Percentiles rank a stretch among this genome's conserved stretches.
Evolutionary conservation across 192 early-diverging fungal genomes (phyloP).

Genomic region (Helicostylum pulchrum): DNA sequence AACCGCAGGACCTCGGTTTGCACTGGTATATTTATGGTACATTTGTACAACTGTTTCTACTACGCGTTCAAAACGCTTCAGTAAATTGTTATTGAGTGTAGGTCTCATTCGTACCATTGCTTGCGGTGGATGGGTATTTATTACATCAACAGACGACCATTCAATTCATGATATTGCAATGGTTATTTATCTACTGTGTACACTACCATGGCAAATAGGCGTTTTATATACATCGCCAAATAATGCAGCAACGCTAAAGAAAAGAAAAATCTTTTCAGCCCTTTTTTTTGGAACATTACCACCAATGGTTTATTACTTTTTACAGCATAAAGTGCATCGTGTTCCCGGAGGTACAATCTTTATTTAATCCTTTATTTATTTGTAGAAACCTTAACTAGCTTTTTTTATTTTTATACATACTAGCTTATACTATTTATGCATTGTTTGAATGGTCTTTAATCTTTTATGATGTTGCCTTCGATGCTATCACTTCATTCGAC

Average conservation of each 20-base stretch:
- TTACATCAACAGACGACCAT: slow-evolving; percentile 78
- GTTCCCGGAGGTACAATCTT: slow-evolving; percentile 56
- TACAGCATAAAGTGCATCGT: slow-evolving; percentile 73
- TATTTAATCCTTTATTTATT: background rate
- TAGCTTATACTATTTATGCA: slow-evolving; percentile 72
- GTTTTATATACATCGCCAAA: slow-evolving; percentile 45
- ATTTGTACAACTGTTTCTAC: slow-evolving; percentile 27
- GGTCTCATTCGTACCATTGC: slow-evolving; percentile 61
- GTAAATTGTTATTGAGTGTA: slow-evolving; percentile 35
- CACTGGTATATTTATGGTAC: slow-evolving; percentile 44
- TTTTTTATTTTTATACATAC: background rate
- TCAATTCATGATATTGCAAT: slow-evolving; percentile 74
- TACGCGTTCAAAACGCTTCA: slow-evolving; percentile 15
- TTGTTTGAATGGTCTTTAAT: slow-evolving; percentile 84
- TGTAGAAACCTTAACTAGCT: background rate
- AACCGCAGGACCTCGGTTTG: slow-evolving; percentile 52
- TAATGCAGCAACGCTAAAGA: slow-evolving; percentile 42
- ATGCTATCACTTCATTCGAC: slow-evolving; percentile 63
- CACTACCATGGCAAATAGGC: slow-evolving; percentile 68
- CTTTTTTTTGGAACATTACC: slow-evolving; percentile 66
- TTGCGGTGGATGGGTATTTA: slow-evolving; percentile 83
- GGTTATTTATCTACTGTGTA: slow-evolving; percentile 70
- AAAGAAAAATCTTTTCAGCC: slow-evolving; percentile 46
- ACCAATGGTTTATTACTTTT: slow-evolving; percentile 74
- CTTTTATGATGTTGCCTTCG: slow-evolving; percentile 68